A percentile compares a stretch with the other conserved stretches of the same genome.
phyloP scores from a whole-genome alignment of 768 basidiomycete species.

The Cytidiella melzeri region DNA sequence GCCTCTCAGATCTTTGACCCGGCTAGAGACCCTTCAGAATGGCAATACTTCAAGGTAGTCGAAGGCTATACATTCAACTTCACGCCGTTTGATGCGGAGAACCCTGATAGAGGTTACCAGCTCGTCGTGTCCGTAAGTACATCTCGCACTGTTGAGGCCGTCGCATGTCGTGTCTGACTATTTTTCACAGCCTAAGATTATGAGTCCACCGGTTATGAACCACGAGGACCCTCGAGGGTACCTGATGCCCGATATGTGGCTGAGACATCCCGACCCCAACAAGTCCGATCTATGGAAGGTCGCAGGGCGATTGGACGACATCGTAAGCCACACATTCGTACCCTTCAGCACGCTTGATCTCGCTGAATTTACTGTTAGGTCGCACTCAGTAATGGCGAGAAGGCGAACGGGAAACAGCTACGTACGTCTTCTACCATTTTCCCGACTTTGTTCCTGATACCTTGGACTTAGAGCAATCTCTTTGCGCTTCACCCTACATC shows the following conservation, averaged over 20 bases:
- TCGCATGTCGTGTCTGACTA: too few species aligned
- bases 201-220: slow-evolving; percentile 18
- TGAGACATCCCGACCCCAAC: slow-evolving; percentile 14
- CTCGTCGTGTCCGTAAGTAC: slow-evolving; percentile 19
- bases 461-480: slow-evolving; percentile 18
- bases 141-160: too few species aligned
- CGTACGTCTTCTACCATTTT: slow-evolving; percentile 13
- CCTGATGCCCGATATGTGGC: slow-evolving; percentile 18
- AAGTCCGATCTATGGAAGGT: slow-evolving; percentile 15
- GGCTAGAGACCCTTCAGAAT: neutral
- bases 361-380: too few species aligned
- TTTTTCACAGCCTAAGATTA: slow-evolving; percentile 12
- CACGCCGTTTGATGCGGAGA: slow-evolving; percentile 4
- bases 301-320: slow-evolving; percentile 17
- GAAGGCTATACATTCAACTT: slow-evolving; percentile 5
- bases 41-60: slow-evolving; percentile 8
- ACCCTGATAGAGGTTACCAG: slow-evolving; percentile 4
- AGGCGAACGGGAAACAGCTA: slow-evolving; percentile 24
- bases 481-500: slow-evolving; percentile 17
- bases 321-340: too few species aligned
- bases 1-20: slow-evolving; percentile 1
- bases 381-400: slow-evolving; percentile 26
- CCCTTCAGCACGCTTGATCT: too few species aligned
- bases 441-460: too few species aligned
- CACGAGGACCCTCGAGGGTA: slow-evolving; percentile 18